Evolutionary conservation across 169 alveolate species (phyloP), one percentile per base, ranked within the genome.

Genomic region (Cryptosporidium sp.): DNA sequence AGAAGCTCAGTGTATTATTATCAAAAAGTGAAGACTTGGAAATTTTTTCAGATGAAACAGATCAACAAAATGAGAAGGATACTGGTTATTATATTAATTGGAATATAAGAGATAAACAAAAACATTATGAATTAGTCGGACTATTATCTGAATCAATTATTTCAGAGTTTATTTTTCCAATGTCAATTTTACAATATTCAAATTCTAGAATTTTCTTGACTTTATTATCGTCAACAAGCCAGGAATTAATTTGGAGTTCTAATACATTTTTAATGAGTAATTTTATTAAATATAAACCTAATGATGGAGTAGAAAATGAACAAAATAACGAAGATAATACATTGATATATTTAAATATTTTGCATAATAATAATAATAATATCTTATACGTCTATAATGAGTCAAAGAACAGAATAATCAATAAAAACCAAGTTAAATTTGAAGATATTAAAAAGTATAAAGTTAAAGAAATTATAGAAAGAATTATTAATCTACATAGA

Each of bases 111-210:
- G 58, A n/a, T 41, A 26, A 69, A 41, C 67, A 69, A 41, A 69
- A 43, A 23, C 84, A 69, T 23, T 69, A 2, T 45, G 62, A 69
- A 29, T 69, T 48, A n/a, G 43, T 41, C 8, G 84, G 84, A n/a
- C n/a, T 69, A 45, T 69, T 69, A 45, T 69, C 84, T 10, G 41
- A 48, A 23, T 43, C 67, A 8, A 69, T 48, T 23, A 26, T 69
- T 41, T 45, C 84, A 2, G 23, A 48, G 33, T 69, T 69, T 69
- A 10, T 41, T 23, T 69, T 69, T 69, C 84, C 84, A 16, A n/a
- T 2, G 7, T 41, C 84, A 21, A 41, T 69, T 14, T 41, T 69
- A 26, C 58, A 69, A 21, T 69, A 43, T 29, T 69, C 84, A 41
- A 69, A 45, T 69, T 39, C 62, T 3, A 69, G 43, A 8, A 0